A percentile compares a stretch with the other conserved stretches of the same genome.
These are phyloP conservation scores for Trichoderma lentiforme DNA, from an alignment of 2,329 filamentous ascomycete species.

Conservation along the genomic window DNA sequence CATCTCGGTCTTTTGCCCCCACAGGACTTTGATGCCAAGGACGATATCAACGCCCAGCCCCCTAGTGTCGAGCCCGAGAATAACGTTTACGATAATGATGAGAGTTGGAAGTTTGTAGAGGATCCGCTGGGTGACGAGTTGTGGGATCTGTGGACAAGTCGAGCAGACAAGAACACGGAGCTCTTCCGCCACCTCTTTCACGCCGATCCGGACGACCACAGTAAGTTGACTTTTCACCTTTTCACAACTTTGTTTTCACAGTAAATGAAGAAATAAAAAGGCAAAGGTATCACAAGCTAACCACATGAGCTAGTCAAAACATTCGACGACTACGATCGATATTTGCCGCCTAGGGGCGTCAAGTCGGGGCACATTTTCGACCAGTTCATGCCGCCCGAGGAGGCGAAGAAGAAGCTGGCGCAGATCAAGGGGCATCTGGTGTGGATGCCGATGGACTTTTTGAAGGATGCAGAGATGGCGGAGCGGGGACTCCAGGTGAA, in stretches of 20 bases:
- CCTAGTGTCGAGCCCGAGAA: constrained; percentile 65
- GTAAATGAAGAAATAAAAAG: not conserved
- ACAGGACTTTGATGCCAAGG: constrained; percentile 64
- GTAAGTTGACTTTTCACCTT: too few species aligned
- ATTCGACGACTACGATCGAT: constrained; percentile 85
- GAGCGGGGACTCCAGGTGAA: constrained; percentile 87
- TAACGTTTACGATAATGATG: constrained; percentile 57
- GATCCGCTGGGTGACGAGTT: constrained; percentile 68
- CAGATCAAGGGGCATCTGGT: constrained; percentile 85
- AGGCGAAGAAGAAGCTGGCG: constrained; percentile 72
- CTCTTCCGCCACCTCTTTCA: constrained; percentile 80
- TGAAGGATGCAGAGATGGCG: constrained; percentile 82
- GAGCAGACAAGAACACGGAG: constrained; percentile 68
- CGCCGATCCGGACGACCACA: constrained; percentile 83
- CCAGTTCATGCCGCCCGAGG: constrained; percentile 66
- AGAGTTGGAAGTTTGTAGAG: constrained; percentile 62
- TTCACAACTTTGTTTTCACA: too few species aligned
- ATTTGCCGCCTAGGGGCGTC: constrained; percentile 64
- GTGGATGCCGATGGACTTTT: constrained; percentile 90
- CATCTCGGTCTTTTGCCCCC: constrained; percentile 78
- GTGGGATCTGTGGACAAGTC: constrained; percentile 65
- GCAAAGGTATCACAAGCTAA: not conserved
- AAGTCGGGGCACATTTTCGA: constrained; percentile 88
- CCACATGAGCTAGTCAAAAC: constrained; percentile 62
- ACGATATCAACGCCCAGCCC: constrained; percentile 71